Base-by-base conservation (phyloP, 441 rosid genomes). In the Arabidopsis hybrid region DNA sequence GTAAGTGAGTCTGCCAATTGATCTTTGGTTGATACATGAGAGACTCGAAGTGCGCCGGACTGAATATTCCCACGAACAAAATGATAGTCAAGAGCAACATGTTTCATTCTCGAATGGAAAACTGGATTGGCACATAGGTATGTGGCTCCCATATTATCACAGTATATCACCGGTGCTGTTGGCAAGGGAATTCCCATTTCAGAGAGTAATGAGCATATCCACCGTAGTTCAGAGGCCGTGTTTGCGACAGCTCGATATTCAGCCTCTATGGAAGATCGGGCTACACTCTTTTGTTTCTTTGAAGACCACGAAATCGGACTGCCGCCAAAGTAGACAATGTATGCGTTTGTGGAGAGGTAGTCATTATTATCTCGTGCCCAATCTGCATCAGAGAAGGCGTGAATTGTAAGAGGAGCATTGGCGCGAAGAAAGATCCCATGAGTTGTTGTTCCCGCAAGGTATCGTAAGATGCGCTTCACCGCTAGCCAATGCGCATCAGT, bases 181-280 rank as follows among this genome's bases (percentile, higher is more conserved):
- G 18, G 45, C 2, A 40, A 10, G 0, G 50, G 0, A 9, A 46
- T 14, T 0, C 50, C 18, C 1, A 46, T 17, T 0, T 46, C 50
- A 14, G 18, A 0, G 0, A 36, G 7, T 3, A 46, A 8, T 0
- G 16, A 8, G 8, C 11, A 3, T 8, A 17, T 8, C 53, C 53
- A 49, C 0, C 11, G 1, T 0, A 49, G 5, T 49, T 49, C 53
- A 0, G 53, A 0, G 1, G 53, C 53, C 0, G 53, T 17, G 5
- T 3, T 2, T 0, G 53, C 53, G 0, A 49, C 6, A 0, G 29
- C 7, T 0, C 50, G 1, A 6, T 46, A 46, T 3, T 46, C 50
- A 0, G 18, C 17, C 4, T 42, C 47, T 0, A 21, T 46, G 0
- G 29, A 77, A 82, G 89, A 64, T 85, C 97, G 38, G 86, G 95